These are phyloP conservation scores for Haplosporangium gracile DNA, from an alignment of 192 early-diverging fungal genomes.

Conservation along the genomic window DNA sequence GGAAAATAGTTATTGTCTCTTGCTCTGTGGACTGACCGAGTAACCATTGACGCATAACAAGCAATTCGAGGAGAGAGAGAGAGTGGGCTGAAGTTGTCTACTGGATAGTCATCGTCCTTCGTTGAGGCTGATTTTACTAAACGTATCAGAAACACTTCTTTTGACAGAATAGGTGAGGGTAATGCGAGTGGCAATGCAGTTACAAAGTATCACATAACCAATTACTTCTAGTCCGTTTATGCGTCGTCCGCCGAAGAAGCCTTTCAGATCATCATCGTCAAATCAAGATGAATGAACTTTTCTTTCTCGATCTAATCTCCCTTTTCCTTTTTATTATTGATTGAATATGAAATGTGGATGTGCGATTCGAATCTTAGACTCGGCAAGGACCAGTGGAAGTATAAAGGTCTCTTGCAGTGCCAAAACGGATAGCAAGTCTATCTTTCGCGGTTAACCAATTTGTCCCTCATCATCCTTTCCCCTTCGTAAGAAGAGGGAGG, in stretches of 20 bases:
- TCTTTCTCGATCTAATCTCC: not conserved
- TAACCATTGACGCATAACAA: not conserved
- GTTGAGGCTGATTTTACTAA: not conserved
- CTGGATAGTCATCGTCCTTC: not conserved
- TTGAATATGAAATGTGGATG: not conserved
- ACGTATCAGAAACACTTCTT: no score
- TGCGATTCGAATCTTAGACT: conserved; percentile 2
- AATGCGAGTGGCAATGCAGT: not conserved
- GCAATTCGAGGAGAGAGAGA: not conserved
- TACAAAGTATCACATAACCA: not conserved
- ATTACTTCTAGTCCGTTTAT: not conserved
- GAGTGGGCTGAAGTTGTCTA: not conserved
- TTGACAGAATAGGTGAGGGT: no score
- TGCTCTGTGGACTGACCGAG: not conserved
- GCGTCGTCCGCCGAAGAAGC: no score
- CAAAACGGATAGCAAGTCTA: not conserved
- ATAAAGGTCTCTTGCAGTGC: not conserved
- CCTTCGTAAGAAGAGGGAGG: not conserved
- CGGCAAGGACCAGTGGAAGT: not conserved
- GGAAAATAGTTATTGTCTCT: not conserved
- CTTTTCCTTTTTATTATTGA: not conserved
- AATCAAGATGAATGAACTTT: not conserved
- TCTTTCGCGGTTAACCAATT: conserved; percentile 53
- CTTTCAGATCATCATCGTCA: not conserved
- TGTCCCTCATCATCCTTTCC: conserved; percentile 24